Base-by-base conservation (phyloP, 306 rosid genomes). In the Corylus avellana region DNA sequence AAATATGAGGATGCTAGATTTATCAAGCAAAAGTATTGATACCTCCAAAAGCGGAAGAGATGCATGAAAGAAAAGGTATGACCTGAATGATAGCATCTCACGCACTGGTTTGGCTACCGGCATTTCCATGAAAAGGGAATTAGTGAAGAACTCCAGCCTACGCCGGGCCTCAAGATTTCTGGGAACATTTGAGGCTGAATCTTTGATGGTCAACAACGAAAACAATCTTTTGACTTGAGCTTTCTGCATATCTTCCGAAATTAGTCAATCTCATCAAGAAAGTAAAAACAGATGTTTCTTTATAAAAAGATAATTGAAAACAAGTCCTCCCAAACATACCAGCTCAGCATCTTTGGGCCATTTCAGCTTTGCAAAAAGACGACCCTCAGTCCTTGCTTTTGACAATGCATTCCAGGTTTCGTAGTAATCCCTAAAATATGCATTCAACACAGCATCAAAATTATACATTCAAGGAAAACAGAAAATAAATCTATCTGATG, bases 61-160 rank as follows among this genome's bases (percentile, higher is more conserved):
- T 3, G 37, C 22, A 67, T 42, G 51, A 49, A 79, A 61, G 32
- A 79, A 39, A 82, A 81, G 22, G 50, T 48, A 62, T 7, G 56
- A 92, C 98, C 97, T 88, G 84, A 94, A 94, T 54, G 98, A 89
- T 48, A 92, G 79, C 97, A 90, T 94, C 85, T 91, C 85, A 47
- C 90, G 90, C 35, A 94, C 97, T 63, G 93, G 93, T 87, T 83
- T 94, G 67, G 98, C 56, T 63, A 9, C 42, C 39, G 98, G 98
- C 92, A 94, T 90, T 71, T 53, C 84, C 98, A 94, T 94, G 83
- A 92, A 92, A 84, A 94, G 98, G 7, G 98, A 94, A 85, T 94
- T 94, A 66, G 97, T 81, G 56, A 94, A 94, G 86, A 94, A 94
- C 79, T 90, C 62, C 67, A 94, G 85, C 76, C 98, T 86, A 62